Base-by-base conservation (phyloP, 2,329 filamentous ascomycete genomes). In the Aspergillus puulaauensis region DNA sequence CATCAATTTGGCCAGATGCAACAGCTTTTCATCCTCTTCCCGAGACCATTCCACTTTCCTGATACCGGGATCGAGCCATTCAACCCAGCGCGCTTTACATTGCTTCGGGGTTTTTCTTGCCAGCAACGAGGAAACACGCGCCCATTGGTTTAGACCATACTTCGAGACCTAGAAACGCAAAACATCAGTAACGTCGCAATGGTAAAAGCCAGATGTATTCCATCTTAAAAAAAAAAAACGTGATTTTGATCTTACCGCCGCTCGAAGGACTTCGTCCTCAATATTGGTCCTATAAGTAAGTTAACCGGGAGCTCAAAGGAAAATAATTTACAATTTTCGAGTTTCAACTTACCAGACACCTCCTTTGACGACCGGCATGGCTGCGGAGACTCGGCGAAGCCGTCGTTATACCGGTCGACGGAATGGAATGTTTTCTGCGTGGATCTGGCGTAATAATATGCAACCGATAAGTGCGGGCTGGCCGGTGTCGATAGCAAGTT, bases 1-100 rank as follows among this genome's bases (percentile, higher is more conserved):
- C 89, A 99, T 96, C 78, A 99, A 83, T 83, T 98, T 99, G 61
- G 95, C 95, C 70, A 99, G 83, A 71, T 98, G 95, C 68, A 99
- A 79, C 60, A 99, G 83, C 79, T 96, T 97, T 81, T 99, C 95
- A 75, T 99, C 95, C 75, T 99, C 95, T 77, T 99, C 95, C 71
- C 95, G 90, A 73, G 91, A 96, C 93, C 95, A 99, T 79, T 99
- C 95, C 67, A 96, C 95, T 82, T 99, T 99, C 71, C 93, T 90
- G 80, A 99, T 98, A 73, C 90, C 91, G 19, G 95, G 95, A 72
- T 99, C 95, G 65, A 99, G 85, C 93, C 95, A 99, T 83, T 99
- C 93, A 73, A 89, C 87, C 95, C 95, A 99, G 79, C 95, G 85
- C 60, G 95, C 93, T 80, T 99, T 99, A 86, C 95, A 99, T 80